These are phyloP conservation scores for Lipomyces mesembrius DNA, from an alignment of 805 yeast species.

Conservation along the genomic window DNA sequence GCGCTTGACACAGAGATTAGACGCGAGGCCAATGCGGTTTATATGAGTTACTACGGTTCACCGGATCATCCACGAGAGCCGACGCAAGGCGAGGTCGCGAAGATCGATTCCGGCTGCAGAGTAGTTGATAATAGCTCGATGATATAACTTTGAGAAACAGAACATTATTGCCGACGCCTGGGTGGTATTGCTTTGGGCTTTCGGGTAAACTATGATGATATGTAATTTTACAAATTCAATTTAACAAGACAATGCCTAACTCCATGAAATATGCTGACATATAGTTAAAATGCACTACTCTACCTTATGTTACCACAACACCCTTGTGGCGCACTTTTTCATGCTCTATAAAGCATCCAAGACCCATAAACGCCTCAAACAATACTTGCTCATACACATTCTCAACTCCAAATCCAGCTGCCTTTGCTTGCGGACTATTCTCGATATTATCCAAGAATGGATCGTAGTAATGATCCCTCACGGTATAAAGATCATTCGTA, in stretches of 20 bases:
- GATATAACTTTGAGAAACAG: not conserved
- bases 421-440: slow-evolving; percentile 68
- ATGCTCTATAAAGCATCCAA: slow-evolving; percentile 74
- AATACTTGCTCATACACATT: slow-evolving; percentile 74
- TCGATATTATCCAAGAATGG: slow-evolving; percentile 59
- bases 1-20: slow-evolving; percentile 9
- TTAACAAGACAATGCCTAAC: not conserved
- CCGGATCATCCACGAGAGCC: slow-evolving; percentile 13
- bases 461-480: slow-evolving; percentile 60
- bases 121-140: not conserved
- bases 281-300: not conserved
- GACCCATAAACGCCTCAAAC: slow-evolving; percentile 87
- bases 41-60: slow-evolving; percentile 5
- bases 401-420: slow-evolving; percentile 81
- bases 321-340: slow-evolving; percentile 16
- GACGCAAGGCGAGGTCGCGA: not conserved
- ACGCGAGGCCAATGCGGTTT: not conserved
- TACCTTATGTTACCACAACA: not conserved
- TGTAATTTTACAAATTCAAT: not conserved
- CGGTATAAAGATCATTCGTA: slow-evolving; percentile 55
- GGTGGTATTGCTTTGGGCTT: not conserved
- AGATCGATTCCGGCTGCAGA: not conserved
- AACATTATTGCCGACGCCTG: not conserved
- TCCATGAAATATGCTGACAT: not conserved
- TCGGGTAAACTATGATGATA: not conserved